Evolutionary conservation across 148 eudicot genomes (phyloP), one percentile per base, ranked within the genome.

Genomic region (Gaultheria prostrata): DNA sequence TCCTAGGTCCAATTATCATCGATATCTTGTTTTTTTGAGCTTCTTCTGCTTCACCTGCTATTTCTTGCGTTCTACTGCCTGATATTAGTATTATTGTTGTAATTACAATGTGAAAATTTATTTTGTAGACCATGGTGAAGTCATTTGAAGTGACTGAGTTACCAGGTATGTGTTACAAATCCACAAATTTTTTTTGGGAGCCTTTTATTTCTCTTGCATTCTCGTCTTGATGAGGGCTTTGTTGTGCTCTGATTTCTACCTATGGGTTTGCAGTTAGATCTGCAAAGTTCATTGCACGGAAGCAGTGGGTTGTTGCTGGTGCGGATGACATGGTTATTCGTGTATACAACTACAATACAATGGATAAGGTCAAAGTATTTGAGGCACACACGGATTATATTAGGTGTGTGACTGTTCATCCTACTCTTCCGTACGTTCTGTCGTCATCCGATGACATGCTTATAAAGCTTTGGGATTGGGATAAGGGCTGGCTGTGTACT

Each of bases 381-480:
- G 97, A 96, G 90, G 98, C 97, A 8, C 98, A 94, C 89, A 89
- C 98, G 24, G 98, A 93, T 86, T 96, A 93, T 79, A 94, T 96
- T 82, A 91, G 98, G 86, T 96, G 97, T 90, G 95, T 96, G 84
- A 94, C 97, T 73, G 98, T 93, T 84, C 98, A 95, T 84, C 98
- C 98, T 46, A 93, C 97, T 61, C 98, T 94, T 83, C 98, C 98
- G 17, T 94, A 89, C 85, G 93, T 96, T 84, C 86, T 96, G 86
- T 96, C 98, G 79, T 94, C 98, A 85, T 93, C 98, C 46, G 98
- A 96, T 88, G 98, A 96, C 89, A 93, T 94, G 98, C 98, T 96
- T 85, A 96, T 96, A 77, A 94, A 96, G 93, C 95, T 96, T 24
- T 96, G 98, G 98, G 98, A 94, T 85, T 94, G 98, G 98, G 98